phyloP scores from a whole-genome alignment of 441 rosid species.

The Kokia cookei region DNA sequence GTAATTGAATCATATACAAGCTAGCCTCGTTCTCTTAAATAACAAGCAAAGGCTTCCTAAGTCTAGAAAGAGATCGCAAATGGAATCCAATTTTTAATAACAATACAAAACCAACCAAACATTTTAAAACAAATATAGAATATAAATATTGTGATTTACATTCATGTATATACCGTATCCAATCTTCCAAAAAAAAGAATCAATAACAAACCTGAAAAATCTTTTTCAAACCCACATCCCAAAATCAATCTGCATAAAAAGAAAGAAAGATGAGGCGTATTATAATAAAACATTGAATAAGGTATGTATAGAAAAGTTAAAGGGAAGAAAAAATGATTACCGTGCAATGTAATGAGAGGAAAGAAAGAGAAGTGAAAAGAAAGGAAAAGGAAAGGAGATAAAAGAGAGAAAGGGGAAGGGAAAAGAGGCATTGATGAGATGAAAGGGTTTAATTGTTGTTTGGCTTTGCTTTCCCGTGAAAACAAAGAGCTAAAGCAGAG shows the following conservation, averaged over 20 bases:
- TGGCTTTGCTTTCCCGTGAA: slow-evolving; percentile 27
- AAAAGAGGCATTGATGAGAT: slow-evolving; percentile 15
- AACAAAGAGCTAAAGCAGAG: neutral
- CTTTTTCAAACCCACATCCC: neutral
- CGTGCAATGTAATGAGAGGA: neutral
- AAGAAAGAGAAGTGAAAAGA: slow-evolving; percentile 11
- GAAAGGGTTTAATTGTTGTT: neutral
- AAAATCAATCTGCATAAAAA: neutral
- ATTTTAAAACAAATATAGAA: neutral
- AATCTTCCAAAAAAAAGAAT: neutral
- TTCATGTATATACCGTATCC: neutral
- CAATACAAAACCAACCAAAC: neutral
- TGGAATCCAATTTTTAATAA: neutral
- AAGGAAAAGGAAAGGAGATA: neutral
- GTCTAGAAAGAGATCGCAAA: neutral
- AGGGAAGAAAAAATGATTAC: neutral
- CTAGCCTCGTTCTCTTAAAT: slow-evolving; percentile 9
- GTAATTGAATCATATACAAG: neutral
- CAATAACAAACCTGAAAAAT: neutral
- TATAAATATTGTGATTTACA: neutral
- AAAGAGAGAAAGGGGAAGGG: slow-evolving; percentile 4
- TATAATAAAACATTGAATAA: neutral
- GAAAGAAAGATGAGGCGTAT: neutral
- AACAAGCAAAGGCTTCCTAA: slow-evolving; percentile 17
- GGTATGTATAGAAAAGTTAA: neutral